phyloP scores from a whole-genome alignment of 768 basidiomycete genomes.

The Termitomyces titanicus region DNA sequence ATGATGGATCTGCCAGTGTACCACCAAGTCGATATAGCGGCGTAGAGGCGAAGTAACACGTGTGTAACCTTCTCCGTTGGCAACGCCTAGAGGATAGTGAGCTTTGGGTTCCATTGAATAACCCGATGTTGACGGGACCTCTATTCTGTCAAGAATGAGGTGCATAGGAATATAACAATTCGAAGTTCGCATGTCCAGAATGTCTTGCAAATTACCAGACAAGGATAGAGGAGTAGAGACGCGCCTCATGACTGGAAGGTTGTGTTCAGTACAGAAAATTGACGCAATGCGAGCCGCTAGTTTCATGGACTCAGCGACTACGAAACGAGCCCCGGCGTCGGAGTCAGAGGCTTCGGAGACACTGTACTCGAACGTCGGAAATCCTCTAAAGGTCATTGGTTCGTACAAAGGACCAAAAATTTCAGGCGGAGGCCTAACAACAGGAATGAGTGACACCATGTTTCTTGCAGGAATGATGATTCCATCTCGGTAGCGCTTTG shows the following conservation, averaged over 20 bases:
- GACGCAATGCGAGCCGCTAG: constrained; percentile 75
- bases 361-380: constrained; percentile 46
- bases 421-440: constrained; percentile 23
- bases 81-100: constrained; percentile 71
- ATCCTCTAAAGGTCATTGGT: constrained; percentile 41
- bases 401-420: constrained; percentile 27
- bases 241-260: constrained; percentile 65
- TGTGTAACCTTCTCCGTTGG: constrained; percentile 73
- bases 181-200: constrained; percentile 47
- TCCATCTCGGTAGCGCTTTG: constrained; percentile 17
- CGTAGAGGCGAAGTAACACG: constrained; percentile 86
- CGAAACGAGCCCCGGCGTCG: constrained; percentile 40
- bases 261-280: constrained; percentile 56
- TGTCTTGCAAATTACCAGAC: constrained; percentile 32
- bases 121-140: constrained; percentile 31
- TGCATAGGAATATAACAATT: constrained; percentile 41
- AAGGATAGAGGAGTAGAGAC: constrained; percentile 28
- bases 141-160: constrained; percentile 27
- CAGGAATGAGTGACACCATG: constrained; percentile 22
- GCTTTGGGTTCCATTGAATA: constrained; percentile 52
- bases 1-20: constrained; percentile 93
- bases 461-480: constrained; percentile 22
- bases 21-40: constrained; percentile 75
- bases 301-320: constrained; percentile 84
- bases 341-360: constrained; percentile 25